Base-by-base conservation (phyloP, 2,329 filamentous ascomycete species). In the Beauveria asiatica region DNA sequence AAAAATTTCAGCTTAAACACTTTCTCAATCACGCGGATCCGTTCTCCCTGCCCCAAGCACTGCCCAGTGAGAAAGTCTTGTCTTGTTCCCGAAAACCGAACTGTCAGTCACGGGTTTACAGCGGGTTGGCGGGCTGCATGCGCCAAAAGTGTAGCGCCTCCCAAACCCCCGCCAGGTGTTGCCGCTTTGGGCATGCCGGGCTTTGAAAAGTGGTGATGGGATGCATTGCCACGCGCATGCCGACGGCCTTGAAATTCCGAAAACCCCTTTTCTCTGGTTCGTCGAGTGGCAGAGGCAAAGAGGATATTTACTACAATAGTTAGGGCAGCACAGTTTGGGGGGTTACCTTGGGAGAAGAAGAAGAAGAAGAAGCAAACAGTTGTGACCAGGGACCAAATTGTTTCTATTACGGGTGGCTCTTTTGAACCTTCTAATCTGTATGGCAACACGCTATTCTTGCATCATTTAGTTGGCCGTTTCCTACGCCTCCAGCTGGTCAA, bases 401-500 rank as follows among this genome's bases (percentile, higher is more conserved):
- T 54, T n/a, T n/a, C 44, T 9, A 44, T 44, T 30, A 54, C 9
- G 5, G 19, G 6, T 5, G 10, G 10, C 30, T 33, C 10, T 33
- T 33, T 5, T 33, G 51, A 44, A 5, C 51, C 17, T 30, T 30
- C 10, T 54, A n/a, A n/a, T n/a, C n/a, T n/a, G n/a, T n/a, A 42
- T 30, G 17, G 19, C 4, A 54, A 44, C 7, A 25, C 27, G 11
- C 21, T 48, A 13, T 51, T 23, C 45, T 19, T 33, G 3, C 30
- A 11, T 33, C 10, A 33, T 5, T 5, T 10, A 33, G 10, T 33
- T 33, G 3, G 9, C 10, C 11, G 30, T 11, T 11, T 33, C 1
- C 30, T 51, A 62, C 42, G 5, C 69, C 67, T 79, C 76, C 21
- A 78, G 64, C 54, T 73, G 66, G 25, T 62, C 68, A 62, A 79